phyloP scores from a whole-genome alignment of 1,284 basidiomycete genomes.

The Boletus sp. region DNA sequence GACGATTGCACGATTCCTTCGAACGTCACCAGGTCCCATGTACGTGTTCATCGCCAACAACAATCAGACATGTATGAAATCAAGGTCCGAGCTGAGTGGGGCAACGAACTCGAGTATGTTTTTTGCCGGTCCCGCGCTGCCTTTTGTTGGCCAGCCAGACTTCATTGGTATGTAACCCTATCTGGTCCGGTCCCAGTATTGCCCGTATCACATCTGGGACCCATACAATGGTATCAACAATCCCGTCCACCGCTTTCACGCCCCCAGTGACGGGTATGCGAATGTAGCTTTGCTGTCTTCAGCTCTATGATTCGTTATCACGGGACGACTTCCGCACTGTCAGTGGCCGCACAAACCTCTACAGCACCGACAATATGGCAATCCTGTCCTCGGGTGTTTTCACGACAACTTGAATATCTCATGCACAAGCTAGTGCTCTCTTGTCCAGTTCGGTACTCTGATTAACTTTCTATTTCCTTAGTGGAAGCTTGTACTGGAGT shows the following conservation, averaged over 20 bases:
- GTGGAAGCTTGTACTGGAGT: slow-evolving; percentile 3
- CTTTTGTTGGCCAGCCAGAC: slow-evolving; percentile 57
- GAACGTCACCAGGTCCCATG: slow-evolving; percentile 62
- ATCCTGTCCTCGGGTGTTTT: not conserved
- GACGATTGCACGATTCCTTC: slow-evolving; percentile 57
- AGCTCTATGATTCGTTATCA: not conserved
- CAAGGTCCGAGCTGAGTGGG: not conserved
- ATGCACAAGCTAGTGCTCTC: slow-evolving; percentile 16
- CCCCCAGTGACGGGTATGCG: slow-evolving; percentile 41
- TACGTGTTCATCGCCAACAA: slow-evolving; percentile 66
- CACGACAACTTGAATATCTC: slow-evolving; percentile 14
- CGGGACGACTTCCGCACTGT: slow-evolving; percentile 1
- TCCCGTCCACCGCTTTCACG: slow-evolving; percentile 34
- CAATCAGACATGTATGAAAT: slow-evolving; percentile 42
- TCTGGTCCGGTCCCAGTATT: slow-evolving; percentile 29
- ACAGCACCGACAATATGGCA: slow-evolving; percentile 7
- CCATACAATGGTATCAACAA: slow-evolving; percentile 2
- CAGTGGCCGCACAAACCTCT: slow-evolving; percentile 6
- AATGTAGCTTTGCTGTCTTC: not conserved
- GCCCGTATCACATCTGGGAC: not conserved
- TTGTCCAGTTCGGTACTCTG: slow-evolving; percentile 5
- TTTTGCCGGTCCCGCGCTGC: slow-evolving; percentile 68
- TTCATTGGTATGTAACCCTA: slow-evolving; percentile 46
- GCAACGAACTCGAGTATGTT: slow-evolving; percentile 36
- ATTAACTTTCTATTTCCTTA: slow-evolving; percentile 7